Base-by-base conservation (phyloP, 2,329 filamentous ascomycete genomes). In the Neonectria punicea region DNA sequence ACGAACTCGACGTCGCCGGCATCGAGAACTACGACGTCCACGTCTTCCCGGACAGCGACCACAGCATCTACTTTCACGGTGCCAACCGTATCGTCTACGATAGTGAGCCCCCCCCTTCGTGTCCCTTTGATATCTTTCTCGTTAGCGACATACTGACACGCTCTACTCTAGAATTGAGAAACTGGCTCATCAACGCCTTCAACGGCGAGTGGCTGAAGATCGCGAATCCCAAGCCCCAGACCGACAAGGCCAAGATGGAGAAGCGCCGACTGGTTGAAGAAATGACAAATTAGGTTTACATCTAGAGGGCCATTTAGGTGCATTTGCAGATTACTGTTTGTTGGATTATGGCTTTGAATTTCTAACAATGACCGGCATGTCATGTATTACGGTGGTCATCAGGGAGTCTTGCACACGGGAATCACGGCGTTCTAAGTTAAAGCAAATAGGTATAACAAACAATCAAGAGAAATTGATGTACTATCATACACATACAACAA, bases 21-120 rank as follows among this genome's bases (percentile, higher is more conserved):
- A 88, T 98, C 4, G 90, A 95, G 79, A 99, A 99, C 75, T 99
- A 98, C 74, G 96, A 99, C 76, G 89, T 99, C 13, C 95, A 98
- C 78, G 89, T 98, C 61, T 99, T 97, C 80, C 96, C 96, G 0
- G 96, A 99, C 78, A 97, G 93, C 58, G 94, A 99, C 80, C 96
- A 99, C 79, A 89, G 92, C 66, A 99, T 99, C 66, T 93, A 89
- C 76, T 99, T 98, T 77, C 95, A 99, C 78, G 94, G 94, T 77
- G 97, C 93, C 30, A 94, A 97, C 77, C 85, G 84, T 61, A 93
- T 98, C 72, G 94, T 99, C 7, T 98, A 96, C 76, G 92, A 97
- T 71, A 97, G 93, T 97, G 83, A 86, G 93, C 89, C 34, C 5
- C 58, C 13, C 5, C 6, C 9, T n/a, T 18, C n/a, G 16, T n/a